Evolutionary conservation across 2,329 filamentous ascomycete species (phyloP).

Genomic region (Sclerotinia borealis): DNA sequence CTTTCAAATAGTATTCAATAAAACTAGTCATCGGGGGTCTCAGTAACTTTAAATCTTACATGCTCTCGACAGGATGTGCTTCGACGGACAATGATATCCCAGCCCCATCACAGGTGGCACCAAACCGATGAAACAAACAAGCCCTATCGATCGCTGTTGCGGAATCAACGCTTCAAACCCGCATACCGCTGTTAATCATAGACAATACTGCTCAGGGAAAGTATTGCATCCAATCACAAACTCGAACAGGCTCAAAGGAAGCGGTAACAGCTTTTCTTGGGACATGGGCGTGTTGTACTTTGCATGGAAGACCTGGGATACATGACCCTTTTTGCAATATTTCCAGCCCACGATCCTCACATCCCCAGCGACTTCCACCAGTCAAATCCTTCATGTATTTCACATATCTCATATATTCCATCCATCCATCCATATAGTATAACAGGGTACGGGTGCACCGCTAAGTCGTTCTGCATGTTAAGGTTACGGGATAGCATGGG

Average conservation of each 20-base stretch:
- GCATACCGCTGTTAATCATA: slow-evolving; percentile 20
- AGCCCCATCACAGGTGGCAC: neutral
- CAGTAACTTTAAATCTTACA: slow-evolving; percentile 11
- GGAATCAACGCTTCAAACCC: slow-evolving; percentile 13
- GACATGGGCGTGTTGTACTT: neutral
- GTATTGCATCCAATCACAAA: slow-evolving; percentile 21
- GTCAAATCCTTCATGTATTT: neutral
- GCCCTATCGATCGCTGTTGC: slow-evolving; percentile 10
- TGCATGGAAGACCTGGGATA: slow-evolving; percentile 6
- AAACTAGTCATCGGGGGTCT: neutral
- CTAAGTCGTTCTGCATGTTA: neutral
- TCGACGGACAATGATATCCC: slow-evolving; percentile 13
- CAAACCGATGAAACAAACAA: slow-evolving; percentile 9
- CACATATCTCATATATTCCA: too few species aligned
- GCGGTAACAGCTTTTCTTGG: slow-evolving; percentile 8
- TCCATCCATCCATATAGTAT: neutral
- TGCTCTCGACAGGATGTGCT: neutral
- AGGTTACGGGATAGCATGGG: neutral
- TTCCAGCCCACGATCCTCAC: neutral
- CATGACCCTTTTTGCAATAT: slow-evolving; percentile 4
- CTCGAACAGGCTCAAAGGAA: neutral
- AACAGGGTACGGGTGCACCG: neutral
- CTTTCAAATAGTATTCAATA: neutral
- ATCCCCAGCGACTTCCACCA: slow-evolving; percentile 2
- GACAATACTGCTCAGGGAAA: slow-evolving; percentile 16